These are phyloP conservation scores for Apiospora koreana DNA, from an alignment of 2,329 filamentous ascomycete genomes.

Conservation along the genomic window DNA sequence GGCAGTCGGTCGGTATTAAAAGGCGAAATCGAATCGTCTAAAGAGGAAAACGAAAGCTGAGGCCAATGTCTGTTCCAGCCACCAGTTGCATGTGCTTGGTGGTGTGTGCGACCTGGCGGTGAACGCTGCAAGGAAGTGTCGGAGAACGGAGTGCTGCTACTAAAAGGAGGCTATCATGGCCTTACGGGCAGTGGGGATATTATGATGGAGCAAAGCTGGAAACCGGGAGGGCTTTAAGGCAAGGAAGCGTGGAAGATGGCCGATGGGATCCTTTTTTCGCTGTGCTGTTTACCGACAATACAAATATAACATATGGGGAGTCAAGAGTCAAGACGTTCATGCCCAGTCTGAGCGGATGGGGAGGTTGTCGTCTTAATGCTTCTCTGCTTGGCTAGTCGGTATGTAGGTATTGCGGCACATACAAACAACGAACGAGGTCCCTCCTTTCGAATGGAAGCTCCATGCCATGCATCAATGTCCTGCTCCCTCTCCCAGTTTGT, in stretches of 20 bases:
- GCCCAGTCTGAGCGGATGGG: background rate
- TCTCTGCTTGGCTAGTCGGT: background rate
- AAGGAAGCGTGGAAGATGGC: too few relatives aligned
- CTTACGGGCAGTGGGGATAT: background rate
- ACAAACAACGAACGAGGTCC: background rate
- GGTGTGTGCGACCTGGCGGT: constrained; percentile 7
- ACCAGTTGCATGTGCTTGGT: background rate
- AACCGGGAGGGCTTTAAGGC: background rate
- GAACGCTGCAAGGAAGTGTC: constrained; percentile 5
- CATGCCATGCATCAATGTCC: too few relatives aligned
- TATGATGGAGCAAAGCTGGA: background rate
- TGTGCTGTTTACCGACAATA: background rate
- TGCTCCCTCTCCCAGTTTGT: background rate
- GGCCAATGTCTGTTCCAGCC: constrained; percentile 5
- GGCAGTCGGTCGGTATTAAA: background rate
- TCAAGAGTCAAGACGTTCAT: background rate
- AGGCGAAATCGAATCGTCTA: background rate
- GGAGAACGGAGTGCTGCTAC: background rate
- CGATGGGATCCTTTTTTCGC: too few relatives aligned
- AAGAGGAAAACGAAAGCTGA: background rate
- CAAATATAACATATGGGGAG: background rate
- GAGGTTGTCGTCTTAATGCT: background rate
- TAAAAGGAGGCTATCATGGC: background rate
- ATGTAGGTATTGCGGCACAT: background rate
- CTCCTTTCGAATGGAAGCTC: background rate